Percentiles rank a stretch among this genome's conserved stretches.
Evolutionary conservation across 2,329 filamentous ascomycete species (phyloP).

Genomic region (Neonectria punicea): DNA sequence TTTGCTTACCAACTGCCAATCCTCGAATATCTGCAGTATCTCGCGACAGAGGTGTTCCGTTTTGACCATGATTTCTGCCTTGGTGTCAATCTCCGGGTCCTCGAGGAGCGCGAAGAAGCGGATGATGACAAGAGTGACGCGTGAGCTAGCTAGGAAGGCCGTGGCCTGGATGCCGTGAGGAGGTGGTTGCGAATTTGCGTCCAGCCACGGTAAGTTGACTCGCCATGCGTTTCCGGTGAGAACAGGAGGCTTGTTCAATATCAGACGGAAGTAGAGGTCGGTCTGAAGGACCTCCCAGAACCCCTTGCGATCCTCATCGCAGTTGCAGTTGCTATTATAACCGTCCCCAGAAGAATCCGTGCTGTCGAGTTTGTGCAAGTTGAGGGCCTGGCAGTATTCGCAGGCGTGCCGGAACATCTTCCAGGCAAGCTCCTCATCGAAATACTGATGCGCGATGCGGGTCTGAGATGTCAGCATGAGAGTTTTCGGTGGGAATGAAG

Average conservation of each 20-base stretch:
- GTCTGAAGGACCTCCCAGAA: slow-evolving; percentile 49
- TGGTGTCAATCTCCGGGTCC: slow-evolving; percentile 30
- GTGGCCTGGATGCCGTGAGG: slow-evolving; percentile 39
- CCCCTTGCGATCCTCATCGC: slow-evolving; percentile 41
- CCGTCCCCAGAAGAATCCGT: slow-evolving; percentile 29
- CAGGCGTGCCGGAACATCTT: slow-evolving; percentile 44
- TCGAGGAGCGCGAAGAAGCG: slow-evolving; percentile 46
- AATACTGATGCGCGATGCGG: slow-evolving; percentile 44
- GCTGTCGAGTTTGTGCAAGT: slow-evolving; percentile 46
- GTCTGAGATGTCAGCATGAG: slow-evolving; percentile 32
- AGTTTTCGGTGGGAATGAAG: accelerated
- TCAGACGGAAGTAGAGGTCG: slow-evolving; percentile 46
- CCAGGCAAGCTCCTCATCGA: slow-evolving; percentile 48
- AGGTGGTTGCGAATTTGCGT: slow-evolving; percentile 30
- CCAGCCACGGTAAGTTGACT: slow-evolving; percentile 47
- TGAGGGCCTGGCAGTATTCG: slow-evolving; percentile 45
- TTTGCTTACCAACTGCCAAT: slow-evolving; percentile 43
- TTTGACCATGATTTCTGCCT: slow-evolving; percentile 37
- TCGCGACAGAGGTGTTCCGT: slow-evolving; percentile 44
- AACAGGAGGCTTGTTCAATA: slow-evolving; percentile 44
- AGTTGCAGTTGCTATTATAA: slow-evolving; percentile 26
- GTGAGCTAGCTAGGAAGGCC: slow-evolving; percentile 43
- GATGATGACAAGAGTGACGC: slow-evolving; percentile 44
- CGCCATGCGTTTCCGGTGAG: slow-evolving; percentile 44
- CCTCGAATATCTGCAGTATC: slow-evolving; percentile 39